phyloP scores from a whole-genome alignment of 1,284 basidiomycete genomes.

The Pterula multifida region DNA sequence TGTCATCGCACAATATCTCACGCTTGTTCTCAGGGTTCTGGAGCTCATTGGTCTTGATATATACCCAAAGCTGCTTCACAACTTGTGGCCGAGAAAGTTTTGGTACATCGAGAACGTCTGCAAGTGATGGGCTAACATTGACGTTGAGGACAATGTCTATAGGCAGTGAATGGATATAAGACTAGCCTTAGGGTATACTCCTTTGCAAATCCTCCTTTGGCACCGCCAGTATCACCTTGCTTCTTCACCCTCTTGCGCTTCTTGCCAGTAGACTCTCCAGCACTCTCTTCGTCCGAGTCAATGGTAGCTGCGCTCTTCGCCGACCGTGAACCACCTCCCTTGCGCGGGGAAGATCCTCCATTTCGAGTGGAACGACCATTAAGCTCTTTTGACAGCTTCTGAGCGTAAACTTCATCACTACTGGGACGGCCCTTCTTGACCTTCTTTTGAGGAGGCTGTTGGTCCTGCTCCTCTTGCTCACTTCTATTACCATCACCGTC shows the following conservation, averaged over 20 bases:
- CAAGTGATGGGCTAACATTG: conserved; percentile 43
- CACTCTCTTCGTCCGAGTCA: conserved; percentile 34
- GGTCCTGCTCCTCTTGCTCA: conserved; percentile 18
- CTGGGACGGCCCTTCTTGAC: conserved; percentile 22
- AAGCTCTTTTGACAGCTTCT: conserved; percentile 58
- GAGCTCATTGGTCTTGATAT: conserved; percentile 68
- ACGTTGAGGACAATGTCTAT: conserved; percentile 6
- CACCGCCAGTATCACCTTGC: conserved; percentile 24
- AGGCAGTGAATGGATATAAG: conserved; percentile 3
- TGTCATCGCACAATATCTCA: conserved; percentile 73
- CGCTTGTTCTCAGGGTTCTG: conserved; percentile 74
- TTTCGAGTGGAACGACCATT: conserved; percentile 49
- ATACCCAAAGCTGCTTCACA: conserved; percentile 77
- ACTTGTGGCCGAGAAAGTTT: conserved; percentile 78
- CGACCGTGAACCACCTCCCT: conserved; percentile 23
- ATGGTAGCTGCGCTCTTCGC: conserved; percentile 46
- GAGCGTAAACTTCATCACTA: conserved; percentile 54
- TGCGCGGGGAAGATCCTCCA: conserved; percentile 25
- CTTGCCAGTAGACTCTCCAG: conserved; percentile 17
- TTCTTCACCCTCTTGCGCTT: conserved; percentile 25
- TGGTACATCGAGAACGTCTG: conserved; percentile 41
- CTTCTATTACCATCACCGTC: conserved; percentile 16
- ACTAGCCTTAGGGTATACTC: conserved; percentile 63
- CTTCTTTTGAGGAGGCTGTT: conserved; percentile 33
- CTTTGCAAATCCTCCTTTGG: conserved; percentile 66